A percentile compares a stretch with the other conserved stretches of the same genome.
Conservation (phyloP, 108 stramenopile species). For the Cyclostephanos invisitatus region DNA sequence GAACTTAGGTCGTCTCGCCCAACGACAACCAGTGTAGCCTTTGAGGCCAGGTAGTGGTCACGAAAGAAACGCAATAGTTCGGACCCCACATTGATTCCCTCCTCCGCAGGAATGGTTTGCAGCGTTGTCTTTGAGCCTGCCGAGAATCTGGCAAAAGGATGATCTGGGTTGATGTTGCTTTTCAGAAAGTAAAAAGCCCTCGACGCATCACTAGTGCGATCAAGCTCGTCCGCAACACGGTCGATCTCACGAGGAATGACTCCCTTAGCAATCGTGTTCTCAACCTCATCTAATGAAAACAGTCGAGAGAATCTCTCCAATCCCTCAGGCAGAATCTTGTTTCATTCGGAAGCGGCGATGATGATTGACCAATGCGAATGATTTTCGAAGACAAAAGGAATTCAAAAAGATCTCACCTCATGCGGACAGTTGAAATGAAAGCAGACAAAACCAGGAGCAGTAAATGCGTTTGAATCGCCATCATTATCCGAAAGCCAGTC, state of each 20-base stretch:
- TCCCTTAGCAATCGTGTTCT: conserved; percentile 43
- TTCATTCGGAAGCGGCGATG: not conserved
- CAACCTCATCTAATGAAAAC: conserved; percentile 48
- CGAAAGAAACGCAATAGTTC: conserved; percentile 60
- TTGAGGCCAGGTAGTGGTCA: conserved; percentile 54
- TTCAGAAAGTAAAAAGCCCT: conserved; percentile 67
- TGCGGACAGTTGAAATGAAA: conserved; percentile 67
- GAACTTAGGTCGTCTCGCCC: conserved; percentile 48
- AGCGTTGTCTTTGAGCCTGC: conserved; percentile 66
- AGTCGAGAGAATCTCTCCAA: conserved; percentile 63
- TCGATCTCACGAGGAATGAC: conserved; percentile 63
- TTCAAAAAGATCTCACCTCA: conserved; percentile 13
- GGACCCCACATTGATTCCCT: conserved; percentile 56
- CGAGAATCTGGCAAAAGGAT: conserved; percentile 67
- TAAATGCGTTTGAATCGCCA: conserved; percentile 73
- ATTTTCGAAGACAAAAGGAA: not conserved
- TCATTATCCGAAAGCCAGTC: conserved; percentile 68
- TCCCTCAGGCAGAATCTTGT: conserved; percentile 49
- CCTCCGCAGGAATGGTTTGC: conserved; percentile 43
- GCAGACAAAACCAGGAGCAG: conserved; percentile 73
- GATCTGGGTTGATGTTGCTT: conserved; percentile 57
- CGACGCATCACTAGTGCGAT: conserved; percentile 48
- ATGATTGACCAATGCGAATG: not conserved
- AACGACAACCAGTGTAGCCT: conserved; percentile 72
- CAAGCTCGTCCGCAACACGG: conserved; percentile 69